Evolutionary conservation across 306 rosid genomes (phyloP).

Genomic region (Prunus mira): DNA sequence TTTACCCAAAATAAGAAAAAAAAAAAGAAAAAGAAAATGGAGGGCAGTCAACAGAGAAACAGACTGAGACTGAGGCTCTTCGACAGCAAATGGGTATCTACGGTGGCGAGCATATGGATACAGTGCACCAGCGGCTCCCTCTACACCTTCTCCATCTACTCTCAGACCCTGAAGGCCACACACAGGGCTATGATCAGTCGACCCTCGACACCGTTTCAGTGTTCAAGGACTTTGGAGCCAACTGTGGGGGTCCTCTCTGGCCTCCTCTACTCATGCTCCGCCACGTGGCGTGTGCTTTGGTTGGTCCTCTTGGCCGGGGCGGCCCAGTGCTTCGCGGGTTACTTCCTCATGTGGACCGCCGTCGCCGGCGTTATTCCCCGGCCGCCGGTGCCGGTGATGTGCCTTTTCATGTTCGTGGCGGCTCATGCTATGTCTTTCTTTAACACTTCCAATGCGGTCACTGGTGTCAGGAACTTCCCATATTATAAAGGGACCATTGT

Average conservation of each 20-base stretch:
- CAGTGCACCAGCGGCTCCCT: slow-evolving; percentile 30
- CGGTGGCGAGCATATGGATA: slow-evolving; percentile 30
- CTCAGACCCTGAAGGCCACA: slow-evolving; percentile 21
- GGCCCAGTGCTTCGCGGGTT: slow-evolving; percentile 22
- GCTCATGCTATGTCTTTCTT: slow-evolving; percentile 29
- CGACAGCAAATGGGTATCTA: slow-evolving; percentile 19
- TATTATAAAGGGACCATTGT: slow-evolving; percentile 28
- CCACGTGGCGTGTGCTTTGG: slow-evolving; percentile 7
- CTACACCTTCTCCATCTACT: slow-evolving; percentile 32
- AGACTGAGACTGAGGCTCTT: background rate
- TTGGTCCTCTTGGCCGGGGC: slow-evolving; percentile 16
- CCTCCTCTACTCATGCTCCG: slow-evolving; percentile 20
- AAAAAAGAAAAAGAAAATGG: background rate
- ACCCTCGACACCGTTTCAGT: slow-evolving; percentile 29
- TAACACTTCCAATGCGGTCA: slow-evolving; percentile 28
- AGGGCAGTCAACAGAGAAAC: background rate
- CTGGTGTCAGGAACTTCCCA: slow-evolving; percentile 30
- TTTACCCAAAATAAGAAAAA: background rate
- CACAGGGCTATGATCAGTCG: slow-evolving; percentile 22
- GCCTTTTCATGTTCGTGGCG: slow-evolving; percentile 21
- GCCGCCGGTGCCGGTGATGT: slow-evolving; percentile 19
- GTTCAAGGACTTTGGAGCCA: slow-evolving; percentile 31
- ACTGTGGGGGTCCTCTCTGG: slow-evolving; percentile 27
- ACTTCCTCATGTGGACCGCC: slow-evolving; percentile 29
- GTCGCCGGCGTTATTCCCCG: slow-evolving; percentile 17